These are phyloP conservation scores for Solanum bukasovii DNA, from an alignment of 257 asterid species.

Conservation along the genomic window DNA sequence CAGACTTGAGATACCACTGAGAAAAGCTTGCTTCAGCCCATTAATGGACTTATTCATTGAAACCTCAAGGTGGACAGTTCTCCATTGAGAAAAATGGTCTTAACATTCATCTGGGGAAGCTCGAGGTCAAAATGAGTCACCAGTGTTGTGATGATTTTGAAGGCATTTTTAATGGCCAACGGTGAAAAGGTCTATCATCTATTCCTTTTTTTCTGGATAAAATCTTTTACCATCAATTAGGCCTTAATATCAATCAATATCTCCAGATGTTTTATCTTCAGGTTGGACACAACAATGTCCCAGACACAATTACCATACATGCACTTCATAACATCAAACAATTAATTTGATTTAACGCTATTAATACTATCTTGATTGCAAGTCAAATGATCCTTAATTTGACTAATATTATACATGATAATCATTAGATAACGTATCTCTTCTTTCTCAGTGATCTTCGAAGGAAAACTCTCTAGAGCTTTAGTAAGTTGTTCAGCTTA, in stretches of 20 bases:
- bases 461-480: not conserved
- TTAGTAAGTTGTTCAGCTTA: not conserved
- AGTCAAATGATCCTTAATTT: not conserved
- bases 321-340: not conserved
- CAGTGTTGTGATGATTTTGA: not conserved
- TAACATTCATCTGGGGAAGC: not conserved
- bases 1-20: not conserved
- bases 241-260: not conserved
- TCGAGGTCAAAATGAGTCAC: not conserved
- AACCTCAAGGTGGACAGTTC: not conserved
- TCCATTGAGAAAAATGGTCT: not conserved
- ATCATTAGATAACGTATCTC: not conserved
- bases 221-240: not conserved
- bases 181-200: not conserved
- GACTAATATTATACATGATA: not conserved
- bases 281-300: not conserved
- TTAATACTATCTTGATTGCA: not conserved
- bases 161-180: not conserved
- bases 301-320: not conserved
- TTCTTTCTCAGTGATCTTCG: not conserved
- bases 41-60: not conserved
- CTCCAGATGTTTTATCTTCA: not conserved
- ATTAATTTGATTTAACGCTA: not conserved
- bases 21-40: not conserved
- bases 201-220: not conserved